Percentiles rank a stretch among this genome's conserved stretches.
Conservation (phyloP, 2,329 filamentous ascomycete species). For the Microdochium bolleyi region DNA sequence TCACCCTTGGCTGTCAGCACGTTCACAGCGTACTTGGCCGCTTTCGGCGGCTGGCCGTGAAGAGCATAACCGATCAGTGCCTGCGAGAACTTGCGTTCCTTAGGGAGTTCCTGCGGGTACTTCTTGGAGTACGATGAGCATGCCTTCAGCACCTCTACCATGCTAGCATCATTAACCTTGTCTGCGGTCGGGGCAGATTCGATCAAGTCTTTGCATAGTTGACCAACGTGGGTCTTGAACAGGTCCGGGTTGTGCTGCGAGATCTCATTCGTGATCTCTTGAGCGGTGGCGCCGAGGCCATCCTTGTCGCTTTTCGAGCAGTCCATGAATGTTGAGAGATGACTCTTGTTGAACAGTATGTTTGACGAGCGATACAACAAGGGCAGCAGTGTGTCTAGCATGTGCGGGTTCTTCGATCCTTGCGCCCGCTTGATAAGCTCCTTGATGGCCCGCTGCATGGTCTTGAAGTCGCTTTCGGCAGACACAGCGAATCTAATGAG, state of each 20-base stretch:
- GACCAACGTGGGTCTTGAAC: constrained; percentile 86
- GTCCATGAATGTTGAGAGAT: constrained; percentile 83
- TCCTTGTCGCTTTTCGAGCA: constrained; percentile 78
- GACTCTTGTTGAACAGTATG: constrained; percentile 88
- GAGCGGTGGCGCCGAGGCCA: constrained; percentile 68
- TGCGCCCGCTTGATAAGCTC: constrained; percentile 81
- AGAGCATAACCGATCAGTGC: constrained; percentile 77
- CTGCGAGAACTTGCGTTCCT: constrained; percentile 72
- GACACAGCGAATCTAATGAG: constrained; percentile 80
- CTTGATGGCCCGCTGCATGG: constrained; percentile 81
- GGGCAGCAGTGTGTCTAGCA: constrained; percentile 74
- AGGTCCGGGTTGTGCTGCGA: constrained; percentile 83
- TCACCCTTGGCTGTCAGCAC: constrained; percentile 71
- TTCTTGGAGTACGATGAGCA: constrained; percentile 86
- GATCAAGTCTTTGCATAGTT: constrained; percentile 80
- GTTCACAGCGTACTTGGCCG: constrained; percentile 88
- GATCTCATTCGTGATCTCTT: constrained; percentile 86
- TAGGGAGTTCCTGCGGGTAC: constrained; percentile 75
- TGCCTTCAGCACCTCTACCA: constrained; percentile 89
- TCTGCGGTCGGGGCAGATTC: constrained; percentile 67
- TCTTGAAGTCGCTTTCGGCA: constrained; percentile 84
- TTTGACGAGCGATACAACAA: constrained; percentile 78
- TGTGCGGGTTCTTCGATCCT: constrained; percentile 50
- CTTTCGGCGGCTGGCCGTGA: constrained; percentile 71
- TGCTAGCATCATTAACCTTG: constrained; percentile 59